Conservation (phyloP, 306 rosid species). For the Erythrophleum fordii region DNA sequence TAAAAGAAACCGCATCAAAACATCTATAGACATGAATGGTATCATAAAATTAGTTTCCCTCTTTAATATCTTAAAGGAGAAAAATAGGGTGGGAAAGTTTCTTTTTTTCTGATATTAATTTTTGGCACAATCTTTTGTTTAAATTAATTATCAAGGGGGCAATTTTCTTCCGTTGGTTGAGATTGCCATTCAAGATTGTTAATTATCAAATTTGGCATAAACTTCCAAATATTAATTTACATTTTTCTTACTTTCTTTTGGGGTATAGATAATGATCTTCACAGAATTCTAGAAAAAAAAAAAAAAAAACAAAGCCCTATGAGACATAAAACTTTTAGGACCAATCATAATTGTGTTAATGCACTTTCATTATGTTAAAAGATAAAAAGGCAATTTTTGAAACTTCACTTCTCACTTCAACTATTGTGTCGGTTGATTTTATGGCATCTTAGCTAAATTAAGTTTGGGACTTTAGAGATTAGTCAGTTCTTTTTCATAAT, state of each 20-base stretch:
- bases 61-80: conserved; percentile 11
- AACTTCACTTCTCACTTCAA: neutral
- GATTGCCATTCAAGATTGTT: no score
- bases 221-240: neutral
- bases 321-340: neutral
- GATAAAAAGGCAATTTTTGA: neutral
- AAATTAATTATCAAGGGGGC: neutral
- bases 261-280: neutral
- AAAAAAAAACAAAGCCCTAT: neutral
- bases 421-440: neutral
- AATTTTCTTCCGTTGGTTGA: no score
- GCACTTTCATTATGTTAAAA: neutral
- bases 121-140: neutral
- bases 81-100: neutral
- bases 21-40: conserved; percentile 3
- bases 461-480: neutral
- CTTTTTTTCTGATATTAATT: neutral
- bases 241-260: neutral
- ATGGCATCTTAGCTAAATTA: neutral
- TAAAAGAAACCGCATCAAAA: conserved; percentile 21
- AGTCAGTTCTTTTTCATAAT: neutral
- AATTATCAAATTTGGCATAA: no score
- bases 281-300: neutral
- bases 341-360: neutral
- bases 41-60: neutral